Conservation (phyloP, 192 early-diverging fungal species). For the Coemansia guatemalensis region DNA sequence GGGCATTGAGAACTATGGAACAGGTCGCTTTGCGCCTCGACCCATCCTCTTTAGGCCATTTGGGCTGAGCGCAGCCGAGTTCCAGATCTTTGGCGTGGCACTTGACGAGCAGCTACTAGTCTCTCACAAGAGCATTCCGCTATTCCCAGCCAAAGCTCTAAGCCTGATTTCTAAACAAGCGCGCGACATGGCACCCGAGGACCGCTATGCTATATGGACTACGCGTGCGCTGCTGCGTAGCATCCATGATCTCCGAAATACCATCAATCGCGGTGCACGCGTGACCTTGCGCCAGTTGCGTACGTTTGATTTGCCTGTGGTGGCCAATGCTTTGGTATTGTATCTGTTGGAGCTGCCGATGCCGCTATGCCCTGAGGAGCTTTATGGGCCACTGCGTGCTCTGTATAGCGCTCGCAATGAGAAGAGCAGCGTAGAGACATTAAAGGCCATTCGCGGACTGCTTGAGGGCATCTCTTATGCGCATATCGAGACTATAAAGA, state of each 20-base stretch:
- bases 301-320: slow-evolving; percentile 56
- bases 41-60: slow-evolving; percentile 70
- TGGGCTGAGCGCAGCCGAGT: slow-evolving; percentile 67
- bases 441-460: slow-evolving; percentile 20
- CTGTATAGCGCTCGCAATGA: slow-evolving; percentile 57
- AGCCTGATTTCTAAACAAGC: slow-evolving; percentile 58
- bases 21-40: slow-evolving; percentile 66
- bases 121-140: slow-evolving; percentile 60
- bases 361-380: slow-evolving; percentile 65
- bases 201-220: slow-evolving; percentile 63
- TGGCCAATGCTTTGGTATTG: slow-evolving; percentile 62
- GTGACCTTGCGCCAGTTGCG: slow-evolving; percentile 59
- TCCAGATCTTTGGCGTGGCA: slow-evolving; percentile 76
- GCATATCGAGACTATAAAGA: slow-evolving; percentile 42
- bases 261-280: slow-evolving; percentile 60
- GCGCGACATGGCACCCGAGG: slow-evolving; percentile 38
- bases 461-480: slow-evolving; percentile 38
- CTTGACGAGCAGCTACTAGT: slow-evolving; percentile 67
- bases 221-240: slow-evolving; percentile 56
- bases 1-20: slow-evolving; percentile 72
- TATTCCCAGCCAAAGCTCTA: slow-evolving; percentile 61
- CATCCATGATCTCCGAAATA: slow-evolving; percentile 65
- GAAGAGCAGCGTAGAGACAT: slow-evolving; percentile 28
- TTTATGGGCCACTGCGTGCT: slow-evolving; percentile 66
- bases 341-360: slow-evolving; percentile 74